Percentiles rank a stretch among this genome's conserved stretches.
Conservation (phyloP, 23 red algal genomes). For the Gracilaria domingensis region DNA sequence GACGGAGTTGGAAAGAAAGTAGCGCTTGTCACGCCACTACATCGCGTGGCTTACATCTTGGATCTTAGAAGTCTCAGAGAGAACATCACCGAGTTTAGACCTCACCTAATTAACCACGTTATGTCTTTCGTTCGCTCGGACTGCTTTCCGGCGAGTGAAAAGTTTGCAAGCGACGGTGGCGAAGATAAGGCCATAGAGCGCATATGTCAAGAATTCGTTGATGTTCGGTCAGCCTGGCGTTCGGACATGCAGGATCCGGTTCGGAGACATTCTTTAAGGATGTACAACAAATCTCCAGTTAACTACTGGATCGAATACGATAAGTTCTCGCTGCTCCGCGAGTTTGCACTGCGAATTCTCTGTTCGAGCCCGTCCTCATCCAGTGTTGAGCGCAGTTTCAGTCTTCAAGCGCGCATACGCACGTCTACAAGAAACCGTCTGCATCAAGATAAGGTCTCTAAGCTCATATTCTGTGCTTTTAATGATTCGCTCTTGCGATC, state of each 20-base stretch:
- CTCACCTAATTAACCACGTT: neutral
- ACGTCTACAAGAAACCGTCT: neutral
- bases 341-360: neutral
- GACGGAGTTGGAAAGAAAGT: neutral
- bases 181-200: neutral
- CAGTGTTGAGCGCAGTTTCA: neutral
- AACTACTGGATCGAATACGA: neutral
- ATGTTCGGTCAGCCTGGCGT: neutral
- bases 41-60: neutral
- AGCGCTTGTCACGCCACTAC: neutral
- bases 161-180: neutral
- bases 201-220: neutral
- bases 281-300: neutral
- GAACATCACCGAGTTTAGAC: neutral
- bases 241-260: neutral
- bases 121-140: neutral
- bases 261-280: neutral
- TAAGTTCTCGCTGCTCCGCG: neutral
- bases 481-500: neutral
- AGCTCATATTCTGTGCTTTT: neutral
- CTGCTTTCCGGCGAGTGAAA: neutral
- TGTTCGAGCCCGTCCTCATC: neutral
- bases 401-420: neutral
- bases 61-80: neutral
- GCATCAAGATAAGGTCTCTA: neutral